Evolutionary conservation across 2,329 filamentous ascomycete genomes (phyloP), one percentile per base, ranked within the genome.

Genomic region (Claviceps sorghi): DNA sequence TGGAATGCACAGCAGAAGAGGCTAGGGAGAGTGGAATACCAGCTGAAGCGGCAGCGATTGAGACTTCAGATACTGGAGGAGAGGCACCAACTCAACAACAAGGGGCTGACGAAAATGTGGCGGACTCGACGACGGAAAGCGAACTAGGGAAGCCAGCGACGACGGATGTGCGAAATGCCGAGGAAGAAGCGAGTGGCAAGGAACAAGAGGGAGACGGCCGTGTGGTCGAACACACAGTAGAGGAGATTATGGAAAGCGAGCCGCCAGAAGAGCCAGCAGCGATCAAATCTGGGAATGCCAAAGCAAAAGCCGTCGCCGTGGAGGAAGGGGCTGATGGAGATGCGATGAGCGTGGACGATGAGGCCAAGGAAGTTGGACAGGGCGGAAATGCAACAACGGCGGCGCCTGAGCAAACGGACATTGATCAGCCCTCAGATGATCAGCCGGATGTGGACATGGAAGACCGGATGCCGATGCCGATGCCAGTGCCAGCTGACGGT

Each of bases 401-500:
- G 26, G 11, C 22, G 9, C 19, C 42, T 30, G 41, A 42, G 34
- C 42, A 34, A 49, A 48, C 38, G 32, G 44, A 48, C 19, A 11
- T 22, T 21, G 30, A 22, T n/a, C 42, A 44, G 36, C 17, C 19
- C 4, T 5, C 30, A 4, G 15, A 41, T 11, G 43, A 50, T 13
- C 30, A 21, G 29, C 22, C 40, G 5, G 56, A 50, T 41, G 46
- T 41, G 5, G 54, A 58, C 19, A 56, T 56, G 56, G 36, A 40
- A n/a, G 55, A 53, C 15, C 29, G 30, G n/a, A 15, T 48, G 42
- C 36, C 36, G 19, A 11, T 51, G 42, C 36, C 36, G n/a, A 15
- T 48, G 42, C 36, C 36, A n/a, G 9, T 51, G 42, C 36, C 36
- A 41, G 40, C 47, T 48, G 53, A 22, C n/a, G 30, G 45, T 7